A percentile compares a stretch with the other conserved stretches of the same genome.
Evolutionary conservation across 495 filamentous ascomycete species (phyloP).

Genomic region (Mytilinidion resinicola): DNA sequence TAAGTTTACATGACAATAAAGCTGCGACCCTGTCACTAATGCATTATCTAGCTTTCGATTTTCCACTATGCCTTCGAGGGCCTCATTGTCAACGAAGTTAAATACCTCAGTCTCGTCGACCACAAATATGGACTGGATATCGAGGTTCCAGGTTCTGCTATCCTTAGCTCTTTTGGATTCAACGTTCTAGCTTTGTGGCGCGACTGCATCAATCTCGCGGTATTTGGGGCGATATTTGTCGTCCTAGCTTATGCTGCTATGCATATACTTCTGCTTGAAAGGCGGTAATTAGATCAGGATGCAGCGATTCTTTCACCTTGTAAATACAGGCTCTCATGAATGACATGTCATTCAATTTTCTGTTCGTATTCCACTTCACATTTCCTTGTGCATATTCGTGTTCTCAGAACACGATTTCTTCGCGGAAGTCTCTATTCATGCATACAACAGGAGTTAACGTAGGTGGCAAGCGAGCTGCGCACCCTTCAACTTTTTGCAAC

Average conservation of each 20-base stretch:
- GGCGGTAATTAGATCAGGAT: conserved; percentile 47
- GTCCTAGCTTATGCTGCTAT: conserved; percentile 86
- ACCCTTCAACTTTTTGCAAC: too few relatives aligned
- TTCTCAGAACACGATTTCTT: too few relatives aligned
- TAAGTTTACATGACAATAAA: conserved; percentile 37
- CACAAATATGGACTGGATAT: conserved; percentile 92
- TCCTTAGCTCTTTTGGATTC: conserved; percentile 90
- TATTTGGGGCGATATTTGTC: conserved; percentile 78
- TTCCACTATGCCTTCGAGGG: conserved; percentile 98
- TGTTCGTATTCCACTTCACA: background rate
- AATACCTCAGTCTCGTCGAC: conserved; percentile 81
- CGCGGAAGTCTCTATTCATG: too few relatives aligned
- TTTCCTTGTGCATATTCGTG: background rate
- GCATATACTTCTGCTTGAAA: conserved; percentile 91
- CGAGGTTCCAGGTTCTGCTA: conserved; percentile 88
- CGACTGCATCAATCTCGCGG: conserved; percentile 73
- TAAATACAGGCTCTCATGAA: background rate
- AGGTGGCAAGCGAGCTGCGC: too few relatives aligned
- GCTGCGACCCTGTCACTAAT: background rate
- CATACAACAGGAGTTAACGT: too few relatives aligned
- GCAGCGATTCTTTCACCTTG: background rate
- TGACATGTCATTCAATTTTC: conserved; percentile 1
- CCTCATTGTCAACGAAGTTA: conserved; percentile 95
- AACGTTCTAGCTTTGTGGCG: conserved; percentile 74
- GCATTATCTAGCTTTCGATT: conserved; percentile 66